A percentile compares a stretch with the other conserved stretches of the same genome.
These are phyloP conservation scores for Fusarium sp. DNA, from an alignment of 2,329 filamentous ascomycete genomes.

Conservation along the genomic window DNA sequence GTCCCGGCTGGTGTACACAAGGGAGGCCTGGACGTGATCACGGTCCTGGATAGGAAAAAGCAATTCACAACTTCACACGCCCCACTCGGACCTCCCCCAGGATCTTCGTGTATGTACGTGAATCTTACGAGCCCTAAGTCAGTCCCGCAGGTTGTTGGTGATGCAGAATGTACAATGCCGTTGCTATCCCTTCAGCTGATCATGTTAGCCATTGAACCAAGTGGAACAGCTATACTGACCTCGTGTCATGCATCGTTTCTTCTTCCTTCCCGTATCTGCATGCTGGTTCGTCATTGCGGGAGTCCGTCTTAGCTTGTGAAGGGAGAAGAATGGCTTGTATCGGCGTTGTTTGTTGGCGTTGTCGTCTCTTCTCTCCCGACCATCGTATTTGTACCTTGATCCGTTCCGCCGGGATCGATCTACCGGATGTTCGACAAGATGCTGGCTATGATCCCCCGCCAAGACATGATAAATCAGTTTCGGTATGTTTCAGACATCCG, in stretches of 20 bases:
- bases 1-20: constrained; percentile 13
- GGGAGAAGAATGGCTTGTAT: constrained; percentile 25
- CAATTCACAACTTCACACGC: constrained; percentile 31
- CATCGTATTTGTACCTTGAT: constrained; percentile 17
- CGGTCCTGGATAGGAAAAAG: constrained; percentile 28
- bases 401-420: constrained; percentile 12
- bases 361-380: constrained; percentile 45
- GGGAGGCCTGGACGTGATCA: constrained; percentile 15
- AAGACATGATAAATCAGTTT: constrained; percentile 27
- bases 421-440: neutral
- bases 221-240: constrained; percentile 16
- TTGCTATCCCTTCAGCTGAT: constrained; percentile 30
- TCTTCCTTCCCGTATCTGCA: constrained; percentile 14
- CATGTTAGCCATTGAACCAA: constrained; percentile 7
- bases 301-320: constrained; percentile 24
- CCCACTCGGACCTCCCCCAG: constrained; percentile 23
- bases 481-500: constrained; percentile 9
- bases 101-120: constrained; percentile 10
- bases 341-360: constrained; percentile 36
- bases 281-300: constrained; percentile 27
- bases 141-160: constrained; percentile 15
- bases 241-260: constrained; percentile 32
- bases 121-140: constrained; percentile 10
- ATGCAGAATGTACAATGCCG: constrained; percentile 25
- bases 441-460: constrained; percentile 20